Evolutionary conservation across 2,329 filamentous ascomycete species (phyloP), one percentile per base, ranked within the genome.

Genomic region (Conoideocrella luteorostrata): DNA sequence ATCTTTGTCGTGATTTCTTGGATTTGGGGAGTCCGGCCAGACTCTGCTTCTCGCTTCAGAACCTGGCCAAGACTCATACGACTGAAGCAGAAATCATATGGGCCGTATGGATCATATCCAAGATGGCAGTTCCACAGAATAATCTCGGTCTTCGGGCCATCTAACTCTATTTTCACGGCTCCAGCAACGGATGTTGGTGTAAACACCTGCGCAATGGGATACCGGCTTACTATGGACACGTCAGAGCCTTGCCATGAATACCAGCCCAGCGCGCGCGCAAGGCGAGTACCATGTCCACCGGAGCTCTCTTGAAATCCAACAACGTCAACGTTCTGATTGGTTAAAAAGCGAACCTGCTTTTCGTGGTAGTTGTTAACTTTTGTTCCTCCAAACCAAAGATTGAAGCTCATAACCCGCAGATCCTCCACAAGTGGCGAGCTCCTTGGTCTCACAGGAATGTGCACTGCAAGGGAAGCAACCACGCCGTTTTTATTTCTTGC

Each of bases 21-120:
- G 43, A 66, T 65, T 44, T 68, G 61, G 4, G 51, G 53, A 0
- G 63, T 63, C 7, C 66, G 65, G 2, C 60, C 60, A 0, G 64
- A 67, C 38, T 59, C 13, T 2, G 48, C 54, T 45, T 68, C 65
- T 11, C 58, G 52, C 34, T 53, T 39, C 2, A 66, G 44, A 1
- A 67, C 60, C 24, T 52, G 43, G 3, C 61, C 57, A 2, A 56
- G 47, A 5, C 51, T 52, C 55, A 60, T 61, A 13, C 56, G 49
- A 24, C 60, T 51, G 38, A 61, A 67, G 53, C 65, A 68, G 39
- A 65, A 63, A 38, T 67, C 65, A 45, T 68, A 68, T 3, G 65
- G 65, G 0, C 65, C 65, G 35, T 68, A 68, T 0, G 65, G 65
- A 13, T 53, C 49, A 37, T 60, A 62, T 3, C 58, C 63, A 11